Evolutionary conservation across 805 yeast species (phyloP).

Genomic region (Metschnikowia gruessii): DNA sequence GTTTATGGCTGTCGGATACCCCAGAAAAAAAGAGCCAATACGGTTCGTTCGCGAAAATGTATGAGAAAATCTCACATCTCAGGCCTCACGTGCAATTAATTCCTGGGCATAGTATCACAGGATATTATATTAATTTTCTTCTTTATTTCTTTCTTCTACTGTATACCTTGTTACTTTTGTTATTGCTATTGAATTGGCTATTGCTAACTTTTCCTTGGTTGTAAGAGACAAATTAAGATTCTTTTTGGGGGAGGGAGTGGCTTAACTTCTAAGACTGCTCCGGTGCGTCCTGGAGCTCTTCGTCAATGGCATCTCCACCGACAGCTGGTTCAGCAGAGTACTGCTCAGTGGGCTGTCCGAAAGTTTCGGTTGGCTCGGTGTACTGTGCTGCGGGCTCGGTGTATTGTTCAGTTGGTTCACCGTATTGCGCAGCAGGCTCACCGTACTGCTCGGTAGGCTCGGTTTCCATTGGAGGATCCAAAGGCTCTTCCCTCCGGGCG

Average conservation of each 20-base stretch:
- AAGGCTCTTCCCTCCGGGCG: constrained; percentile 38
- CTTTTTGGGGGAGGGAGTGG: not conserved
- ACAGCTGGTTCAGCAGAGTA: constrained; percentile 1
- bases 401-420: too few species aligned
- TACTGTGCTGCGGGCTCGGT: too few species aligned
- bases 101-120: not conserved
- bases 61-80: not conserved
- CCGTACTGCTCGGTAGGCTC: constrained; percentile 2
- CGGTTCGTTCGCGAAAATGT: not conserved
- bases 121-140: too few species aligned
- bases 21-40: not conserved
- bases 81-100: not conserved
- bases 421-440: not conserved
- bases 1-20: not conserved
- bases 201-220: not conserved
- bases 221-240: not conserved
- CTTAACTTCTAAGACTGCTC: not conserved
- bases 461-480: constrained; percentile 9
- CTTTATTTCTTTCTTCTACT: too few species aligned
- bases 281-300: constrained; percentile 8
- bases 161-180: too few species aligned
- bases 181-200: not conserved
- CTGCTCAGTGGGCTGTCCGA: not conserved
- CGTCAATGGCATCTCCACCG: constrained; percentile 7
- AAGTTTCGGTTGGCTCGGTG: too few species aligned